Percentiles rank a stretch among this genome's conserved stretches.
Conservation (phyloP, 164 flowering plant genomes). For the Liriodendron chinense region DNA sequence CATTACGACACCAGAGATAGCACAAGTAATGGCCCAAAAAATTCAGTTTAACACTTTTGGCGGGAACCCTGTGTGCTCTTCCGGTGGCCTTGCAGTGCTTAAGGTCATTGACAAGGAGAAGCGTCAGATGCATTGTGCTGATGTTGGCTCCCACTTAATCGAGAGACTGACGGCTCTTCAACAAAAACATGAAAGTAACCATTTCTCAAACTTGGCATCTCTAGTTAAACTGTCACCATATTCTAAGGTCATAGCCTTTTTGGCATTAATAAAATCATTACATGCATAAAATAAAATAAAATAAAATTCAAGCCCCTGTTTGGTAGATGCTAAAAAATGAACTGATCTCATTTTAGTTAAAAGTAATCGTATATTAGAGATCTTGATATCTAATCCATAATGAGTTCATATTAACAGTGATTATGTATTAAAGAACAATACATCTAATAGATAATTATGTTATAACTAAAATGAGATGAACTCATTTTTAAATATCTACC, state of each 20-base stretch:
- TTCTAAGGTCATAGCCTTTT: not conserved
- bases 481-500: too few species aligned
- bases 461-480: too few species aligned
- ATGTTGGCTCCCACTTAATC: constrained; percentile 82
- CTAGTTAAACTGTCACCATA: not conserved
- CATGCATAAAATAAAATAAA: too few species aligned
- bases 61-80: constrained; percentile 96
- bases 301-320: too few species aligned
- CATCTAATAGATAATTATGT: too few species aligned
- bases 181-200: constrained; percentile 74
- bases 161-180: constrained; percentile 69
- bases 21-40: constrained; percentile 78
- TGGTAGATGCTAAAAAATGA: too few species aligned
- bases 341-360: too few species aligned
- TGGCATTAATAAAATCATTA: too few species aligned
- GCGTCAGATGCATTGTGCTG: constrained; percentile 86
- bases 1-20: constrained; percentile 96
- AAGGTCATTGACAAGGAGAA: constrained; percentile 84
- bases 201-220: not conserved
- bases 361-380: too few species aligned
- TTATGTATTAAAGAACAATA: too few species aligned
- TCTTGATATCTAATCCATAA: too few species aligned
- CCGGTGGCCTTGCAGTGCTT: constrained; percentile 95
- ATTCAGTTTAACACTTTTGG: constrained; percentile 97
- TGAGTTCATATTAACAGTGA: too few species aligned